These are phyloP conservation scores for Penicillium sp. DNA, from an alignment of 2,329 filamentous ascomycete genomes.

Conservation along the genomic window DNA sequence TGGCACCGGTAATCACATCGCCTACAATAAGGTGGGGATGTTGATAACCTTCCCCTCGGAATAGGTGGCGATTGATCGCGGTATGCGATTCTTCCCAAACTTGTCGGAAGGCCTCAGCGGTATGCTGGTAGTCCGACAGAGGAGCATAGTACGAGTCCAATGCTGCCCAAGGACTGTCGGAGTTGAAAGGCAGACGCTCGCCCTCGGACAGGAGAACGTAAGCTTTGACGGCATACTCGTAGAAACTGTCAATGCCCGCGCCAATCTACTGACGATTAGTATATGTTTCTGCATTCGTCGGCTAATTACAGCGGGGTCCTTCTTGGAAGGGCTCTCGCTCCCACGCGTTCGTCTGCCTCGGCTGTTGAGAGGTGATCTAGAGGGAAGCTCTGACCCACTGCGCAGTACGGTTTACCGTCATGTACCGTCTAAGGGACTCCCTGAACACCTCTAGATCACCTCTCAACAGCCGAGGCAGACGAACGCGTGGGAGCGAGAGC, in stretches of 20 bases:
- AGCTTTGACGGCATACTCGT: constrained; percentile 93
- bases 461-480: no score
- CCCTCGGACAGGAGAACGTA: constrained; percentile 80
- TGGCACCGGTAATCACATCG: constrained; percentile 77
- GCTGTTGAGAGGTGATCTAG: no score
- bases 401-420: no score
- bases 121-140: constrained; percentile 57
- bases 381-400: no score
- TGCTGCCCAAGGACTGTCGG: constrained; percentile 38
- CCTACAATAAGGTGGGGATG: constrained; percentile 91
- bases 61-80: constrained; percentile 84
- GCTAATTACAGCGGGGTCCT: no score
- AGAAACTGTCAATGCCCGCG: constrained; percentile 94
- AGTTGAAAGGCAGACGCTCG: constrained; percentile 30
- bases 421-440: no score
- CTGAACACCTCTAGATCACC: no score
- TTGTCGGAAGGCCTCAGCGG: constrained; percentile 66
- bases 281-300: neutral
- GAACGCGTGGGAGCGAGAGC: no score
- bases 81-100: constrained; percentile 80
- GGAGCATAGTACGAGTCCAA: constrained; percentile 59
- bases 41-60: constrained; percentile 62
- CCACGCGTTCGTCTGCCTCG: no score
- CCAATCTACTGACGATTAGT: constrained; percentile 53
- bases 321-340: no score